Base-by-base conservation (phyloP, 345 rosid genomes). In the Brassica incana region DNA sequence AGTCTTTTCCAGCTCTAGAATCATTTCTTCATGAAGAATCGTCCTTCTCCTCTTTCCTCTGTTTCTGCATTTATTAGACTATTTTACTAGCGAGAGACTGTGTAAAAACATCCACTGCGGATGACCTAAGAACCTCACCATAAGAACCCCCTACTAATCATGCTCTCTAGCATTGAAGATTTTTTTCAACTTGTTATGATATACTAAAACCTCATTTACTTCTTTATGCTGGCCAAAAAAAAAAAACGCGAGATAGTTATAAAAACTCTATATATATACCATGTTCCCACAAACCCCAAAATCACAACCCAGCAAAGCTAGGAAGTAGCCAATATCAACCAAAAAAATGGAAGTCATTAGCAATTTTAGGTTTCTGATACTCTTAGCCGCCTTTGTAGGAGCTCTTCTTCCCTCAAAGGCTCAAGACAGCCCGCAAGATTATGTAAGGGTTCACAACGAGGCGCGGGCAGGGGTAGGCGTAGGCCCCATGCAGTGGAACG, bases 401-500 rank as follows among this genome's bases (percentile, higher is more conserved):
- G 23, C 67, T 72, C 36, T 78, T 58, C 54, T 72, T 72, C 69
- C 73, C 11, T 16, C 73, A 0, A 72, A 12, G 2, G 77, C 77
- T 58, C 81, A 78, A 78, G 77, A 78, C 69, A 59, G n/a, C 14
- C 63, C 30, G 58, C 63, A 78, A 72, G 77, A 78, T 18, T 78
- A 72, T 20, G 9, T 78, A 18, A 29, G 5, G 3, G 67, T 6
- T 78, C 82, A 78, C 54, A 78, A 78, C 54, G 20, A 73, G 2
- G 73, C 73, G 20, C 36, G 77, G 6, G 38, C 20, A 2, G 68
- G 50, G 50, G 14, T 77, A 3, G 77, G 77, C 10, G 78, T 74
- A 11, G 82, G 75, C 0, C 75, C 75, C 16, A 27, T 79, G 0
- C 78, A 69, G 4, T 74, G 78, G 82, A 59, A 68, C 35, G 71